These are phyloP conservation scores for Pseudotsuga menziesii DNA, from an alignment of 75 land plant species.

Conservation along the genomic window DNA sequence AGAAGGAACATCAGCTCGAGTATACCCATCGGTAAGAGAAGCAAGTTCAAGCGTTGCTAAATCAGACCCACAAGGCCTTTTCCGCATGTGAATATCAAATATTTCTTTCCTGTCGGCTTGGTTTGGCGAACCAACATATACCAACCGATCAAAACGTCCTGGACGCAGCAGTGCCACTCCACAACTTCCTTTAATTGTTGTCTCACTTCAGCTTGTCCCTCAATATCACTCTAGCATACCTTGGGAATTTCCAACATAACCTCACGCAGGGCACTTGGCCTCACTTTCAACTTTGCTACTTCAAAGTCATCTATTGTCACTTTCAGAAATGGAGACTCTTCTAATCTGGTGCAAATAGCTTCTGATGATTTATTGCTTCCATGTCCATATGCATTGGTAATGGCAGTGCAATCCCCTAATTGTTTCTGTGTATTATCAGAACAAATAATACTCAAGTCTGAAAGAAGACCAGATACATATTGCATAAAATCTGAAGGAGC, in stretches of 20 bases:
- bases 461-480: not conserved
- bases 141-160: slow-evolving; percentile 96
- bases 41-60: slow-evolving; percentile 53
- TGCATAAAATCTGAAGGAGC: not conserved
- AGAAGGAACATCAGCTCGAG: slow-evolving; percentile 93
- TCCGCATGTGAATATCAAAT: slow-evolving; percentile 75
- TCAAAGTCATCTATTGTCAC: slow-evolving; percentile 76
- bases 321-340: slow-evolving; percentile 11
- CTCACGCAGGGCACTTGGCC: slow-evolving; percentile 99
- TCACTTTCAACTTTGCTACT: slow-evolving; percentile 75
- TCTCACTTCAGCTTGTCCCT: slow-evolving; percentile 85
- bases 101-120: slow-evolving; percentile 76
- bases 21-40: slow-evolving; percentile 67
- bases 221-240: slow-evolving; percentile 92
- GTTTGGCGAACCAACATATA: slow-evolving; percentile 93
- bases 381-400: not conserved
- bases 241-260: slow-evolving; percentile 95
- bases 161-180: too few relatives aligned
- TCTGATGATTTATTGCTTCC: slow-evolving; percentile 1
- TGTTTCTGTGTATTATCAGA: not conserved
- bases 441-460: slow-evolving; percentile 3
- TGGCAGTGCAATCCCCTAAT: not conserved
- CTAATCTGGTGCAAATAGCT: not conserved
- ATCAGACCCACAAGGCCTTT: slow-evolving; percentile 60
- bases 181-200: slow-evolving; percentile 80